phyloP scores from a whole-genome alignment of 169 alveolate genomes.

The Eimeria sp. region DNA sequence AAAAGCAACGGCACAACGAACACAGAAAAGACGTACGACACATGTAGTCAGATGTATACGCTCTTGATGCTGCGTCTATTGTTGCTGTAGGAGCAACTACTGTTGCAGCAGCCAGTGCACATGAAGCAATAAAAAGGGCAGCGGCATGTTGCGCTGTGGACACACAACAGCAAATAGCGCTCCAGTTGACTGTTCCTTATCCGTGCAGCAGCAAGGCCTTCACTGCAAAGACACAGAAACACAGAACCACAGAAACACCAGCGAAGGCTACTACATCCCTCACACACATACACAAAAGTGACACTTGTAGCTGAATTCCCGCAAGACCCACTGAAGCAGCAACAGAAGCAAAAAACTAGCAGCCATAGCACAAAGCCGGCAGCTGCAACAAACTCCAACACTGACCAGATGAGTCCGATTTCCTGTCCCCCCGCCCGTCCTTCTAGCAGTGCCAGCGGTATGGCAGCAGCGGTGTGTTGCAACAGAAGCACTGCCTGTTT shows the following conservation, averaged over 20 bases:
- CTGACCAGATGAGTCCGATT: conserved; percentile 19
- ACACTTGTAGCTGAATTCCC: neutral
- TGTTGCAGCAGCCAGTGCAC: neutral
- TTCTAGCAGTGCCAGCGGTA: conserved; percentile 47
- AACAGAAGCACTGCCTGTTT: conserved; percentile 22
- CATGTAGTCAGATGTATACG: neutral
- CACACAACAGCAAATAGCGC: conserved; percentile 42
- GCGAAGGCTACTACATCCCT: neutral
- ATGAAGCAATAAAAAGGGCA: neutral
- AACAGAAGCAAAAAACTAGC: neutral
- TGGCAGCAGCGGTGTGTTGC: conserved; percentile 3
- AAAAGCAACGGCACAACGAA: neutral
- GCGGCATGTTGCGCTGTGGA: neutral
- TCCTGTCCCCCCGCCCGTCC: conserved; percentile 57
- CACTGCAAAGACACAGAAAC: neutral
- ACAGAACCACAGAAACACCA: neutral
- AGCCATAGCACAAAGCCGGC: neutral
- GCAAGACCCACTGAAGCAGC: neutral
- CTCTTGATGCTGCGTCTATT: neutral
- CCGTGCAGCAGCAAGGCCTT: conserved; percentile 28
- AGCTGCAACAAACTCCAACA: neutral
- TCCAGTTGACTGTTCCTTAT: conserved; percentile 18
- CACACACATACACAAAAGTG: neutral
- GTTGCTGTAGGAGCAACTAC: neutral
- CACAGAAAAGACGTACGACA: neutral